Evolutionary conservation across 148 eudicot species (phyloP), one percentile per base, ranked within the genome.

Genomic region (Spergularia bocconei): DNA sequence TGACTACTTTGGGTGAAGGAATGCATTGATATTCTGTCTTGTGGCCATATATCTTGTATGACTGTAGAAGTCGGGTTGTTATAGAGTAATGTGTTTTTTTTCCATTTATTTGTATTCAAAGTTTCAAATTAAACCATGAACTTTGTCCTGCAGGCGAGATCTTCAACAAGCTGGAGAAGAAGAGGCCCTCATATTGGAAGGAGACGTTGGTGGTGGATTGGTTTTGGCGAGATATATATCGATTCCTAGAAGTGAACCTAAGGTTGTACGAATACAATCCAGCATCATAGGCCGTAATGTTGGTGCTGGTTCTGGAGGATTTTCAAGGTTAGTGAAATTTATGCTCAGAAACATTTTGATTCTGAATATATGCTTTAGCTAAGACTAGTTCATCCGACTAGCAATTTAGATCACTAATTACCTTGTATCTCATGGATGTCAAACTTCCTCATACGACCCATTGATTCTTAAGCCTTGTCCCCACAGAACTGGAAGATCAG

Each of bases 301-400:
- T 82, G 99, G 98, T 84, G 99, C 99, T 80, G 98, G 99, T 67
- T 96, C 99, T 71, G 98, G 98, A 77, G 99, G 98, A 76, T 96
- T 79, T 86, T 96, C 99, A 72, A 96, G 99, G 99, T 96, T 52
- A 5, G 77, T 55, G n/a, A 36, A 36, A 69, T 33, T 13, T 69
- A 33, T 52, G n/a, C 6, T 25, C 66, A 67, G 21, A 9, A 20
- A 0, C 1, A 13, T 50, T 13, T 7, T 64, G 21, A 41, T 54
- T 21, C 66, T 29, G 48, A 44, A 44, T 44, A 6, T 61, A 74
- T 62, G n/a, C 55, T 63, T 63, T 4, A 10, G 19, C 17, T 15
- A 33, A 39, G 16, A 47, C 3, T 9, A 21, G 25, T 50, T 21
- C 50, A 68, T 68, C 50, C 13, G n/a, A 68, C 56, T 68, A 59